phyloP scores from a whole-genome alignment of 2,329 filamentous ascomycete species.

The Sarocladiaceae sp. region DNA sequence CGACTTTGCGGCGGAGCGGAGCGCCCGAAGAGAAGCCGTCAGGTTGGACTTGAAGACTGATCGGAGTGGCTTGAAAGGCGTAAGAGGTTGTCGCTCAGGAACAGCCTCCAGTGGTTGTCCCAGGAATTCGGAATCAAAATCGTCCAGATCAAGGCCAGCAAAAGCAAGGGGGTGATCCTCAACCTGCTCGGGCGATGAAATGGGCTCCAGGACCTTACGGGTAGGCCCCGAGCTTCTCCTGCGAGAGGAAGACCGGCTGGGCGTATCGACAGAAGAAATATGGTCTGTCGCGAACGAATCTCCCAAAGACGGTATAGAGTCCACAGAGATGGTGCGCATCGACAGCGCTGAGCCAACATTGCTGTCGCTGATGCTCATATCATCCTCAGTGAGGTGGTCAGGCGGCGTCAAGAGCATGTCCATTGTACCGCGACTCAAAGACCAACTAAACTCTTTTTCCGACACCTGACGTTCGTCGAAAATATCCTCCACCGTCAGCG shows the following conservation, averaged over 20 bases:
- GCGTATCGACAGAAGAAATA: constrained; percentile 45
- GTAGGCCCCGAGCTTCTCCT: constrained; percentile 32
- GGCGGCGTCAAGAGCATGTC: constrained; percentile 58
- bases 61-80: constrained; percentile 45
- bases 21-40: constrained; percentile 60
- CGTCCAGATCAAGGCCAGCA: constrained; percentile 41
- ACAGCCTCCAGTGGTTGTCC: constrained; percentile 24
- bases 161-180: constrained; percentile 48
- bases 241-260: constrained; percentile 33
- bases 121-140: constrained; percentile 31
- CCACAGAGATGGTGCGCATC: constrained; percentile 52
- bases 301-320: constrained; percentile 57
- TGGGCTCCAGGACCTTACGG: constrained; percentile 48
- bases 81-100: constrained; percentile 27
- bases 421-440: constrained; percentile 49
- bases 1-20: constrained; percentile 60
- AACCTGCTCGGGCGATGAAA: constrained; percentile 48
- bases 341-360: constrained; percentile 48
- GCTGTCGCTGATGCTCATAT: constrained; percentile 46
- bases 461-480: constrained; percentile 49
- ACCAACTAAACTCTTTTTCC: constrained; percentile 55
- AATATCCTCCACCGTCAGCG: constrained; percentile 52
- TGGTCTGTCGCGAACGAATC: constrained; percentile 49
- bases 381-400: constrained; percentile 51
- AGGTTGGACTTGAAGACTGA: constrained; percentile 66